Evolutionary conservation across 2,329 filamentous ascomycete species (phyloP).

Genomic region (Hyphodiscus sp.): DNA sequence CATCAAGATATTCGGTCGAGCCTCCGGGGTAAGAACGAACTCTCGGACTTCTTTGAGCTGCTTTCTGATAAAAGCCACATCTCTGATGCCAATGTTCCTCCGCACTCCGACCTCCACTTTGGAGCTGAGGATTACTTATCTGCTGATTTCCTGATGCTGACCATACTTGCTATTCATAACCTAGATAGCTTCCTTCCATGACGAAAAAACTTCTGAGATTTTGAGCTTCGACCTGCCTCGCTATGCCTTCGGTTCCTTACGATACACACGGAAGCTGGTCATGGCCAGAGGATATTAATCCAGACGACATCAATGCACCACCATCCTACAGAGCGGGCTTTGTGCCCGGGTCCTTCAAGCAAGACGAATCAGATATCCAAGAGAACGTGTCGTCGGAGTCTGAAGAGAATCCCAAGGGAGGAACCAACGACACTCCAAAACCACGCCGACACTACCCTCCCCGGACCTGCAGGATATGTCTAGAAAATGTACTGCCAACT

Average conservation of each 20-base stretch:
- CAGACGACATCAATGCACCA: slow-evolving; percentile 1
- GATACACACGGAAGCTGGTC: slow-evolving; percentile 17
- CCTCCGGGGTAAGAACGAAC: neutral
- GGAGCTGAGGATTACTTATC: slow-evolving; percentile 11
- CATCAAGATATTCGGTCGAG: neutral
- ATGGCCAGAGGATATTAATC: slow-evolving; percentile 16
- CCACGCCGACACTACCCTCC: slow-evolving; percentile 53
- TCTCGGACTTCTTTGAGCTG: slow-evolving; percentile 11
- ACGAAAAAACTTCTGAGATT: slow-evolving; percentile 5
- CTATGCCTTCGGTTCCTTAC: slow-evolving; percentile 16
- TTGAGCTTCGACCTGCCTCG: slow-evolving; percentile 13
- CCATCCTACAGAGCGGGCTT: slow-evolving; percentile 1
- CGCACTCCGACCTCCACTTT: neutral
- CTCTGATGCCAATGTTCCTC: slow-evolving; percentile 6
- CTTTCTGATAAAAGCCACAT: slow-evolving; percentile 19
- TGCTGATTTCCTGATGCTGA: slow-evolving; percentile 15
- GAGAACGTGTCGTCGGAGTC: neutral
- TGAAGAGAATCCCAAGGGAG: slow-evolving; percentile 1
- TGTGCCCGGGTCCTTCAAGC: slow-evolving; percentile 11
- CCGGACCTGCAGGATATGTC: slow-evolving; percentile 81
- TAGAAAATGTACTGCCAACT: slow-evolving; percentile 62
- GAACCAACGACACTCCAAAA: slow-evolving; percentile 25
- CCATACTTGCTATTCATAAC: neutral
- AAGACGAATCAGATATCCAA: slow-evolving; percentile 7
- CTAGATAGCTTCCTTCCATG: slow-evolving; percentile 16